Evolutionary conservation across 2,329 filamentous ascomycete genomes (phyloP).

Genomic region (Colletotrichum godetiae): DNA sequence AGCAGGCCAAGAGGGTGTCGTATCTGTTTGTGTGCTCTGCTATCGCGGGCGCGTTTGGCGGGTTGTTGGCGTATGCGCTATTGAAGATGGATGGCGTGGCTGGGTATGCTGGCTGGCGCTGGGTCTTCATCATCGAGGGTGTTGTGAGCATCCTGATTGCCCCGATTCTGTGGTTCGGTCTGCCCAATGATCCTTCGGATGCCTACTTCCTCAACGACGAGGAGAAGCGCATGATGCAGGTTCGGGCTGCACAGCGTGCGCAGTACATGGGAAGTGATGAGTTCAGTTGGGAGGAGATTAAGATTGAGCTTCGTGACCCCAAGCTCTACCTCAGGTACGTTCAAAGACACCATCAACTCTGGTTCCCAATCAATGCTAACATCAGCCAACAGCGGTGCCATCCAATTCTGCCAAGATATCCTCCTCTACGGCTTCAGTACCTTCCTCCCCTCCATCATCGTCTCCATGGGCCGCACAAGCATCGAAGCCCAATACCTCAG

Average conservation of each 20-base stretch:
- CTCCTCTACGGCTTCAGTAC: conserved; percentile 68
- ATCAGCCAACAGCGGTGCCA: conserved; percentile 43
- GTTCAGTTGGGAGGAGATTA: conserved; percentile 63
- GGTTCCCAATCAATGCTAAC: neutral
- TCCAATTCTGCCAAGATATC: conserved; percentile 64
- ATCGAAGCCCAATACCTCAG: conserved; percentile 65
- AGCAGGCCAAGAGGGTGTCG: conserved; percentile 43
- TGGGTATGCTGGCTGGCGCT: conserved; percentile 54
- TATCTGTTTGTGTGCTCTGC: conserved; percentile 63
- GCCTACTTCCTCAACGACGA: conserved; percentile 61
- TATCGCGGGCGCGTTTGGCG: conserved; percentile 54
- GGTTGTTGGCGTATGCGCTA: conserved; percentile 59
- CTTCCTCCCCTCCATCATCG: conserved; percentile 67
- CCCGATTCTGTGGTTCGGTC: conserved; percentile 55
- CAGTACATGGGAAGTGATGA: conserved; percentile 61
- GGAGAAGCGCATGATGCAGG: conserved; percentile 61
- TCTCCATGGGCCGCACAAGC: conserved; percentile 61
- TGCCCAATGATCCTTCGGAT: conserved; percentile 58
- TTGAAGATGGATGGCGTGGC: conserved; percentile 54
- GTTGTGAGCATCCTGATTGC: conserved; percentile 55
- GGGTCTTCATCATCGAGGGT: conserved; percentile 64
- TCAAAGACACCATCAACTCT: neutral
- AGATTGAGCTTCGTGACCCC: conserved; percentile 57
- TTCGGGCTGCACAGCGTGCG: conserved; percentile 55
- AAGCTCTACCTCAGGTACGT: conserved; percentile 61